These are phyloP conservation scores for Russula griseocarnosa DNA, from an alignment of 768 basidiomycete species.

Conservation along the genomic window DNA sequence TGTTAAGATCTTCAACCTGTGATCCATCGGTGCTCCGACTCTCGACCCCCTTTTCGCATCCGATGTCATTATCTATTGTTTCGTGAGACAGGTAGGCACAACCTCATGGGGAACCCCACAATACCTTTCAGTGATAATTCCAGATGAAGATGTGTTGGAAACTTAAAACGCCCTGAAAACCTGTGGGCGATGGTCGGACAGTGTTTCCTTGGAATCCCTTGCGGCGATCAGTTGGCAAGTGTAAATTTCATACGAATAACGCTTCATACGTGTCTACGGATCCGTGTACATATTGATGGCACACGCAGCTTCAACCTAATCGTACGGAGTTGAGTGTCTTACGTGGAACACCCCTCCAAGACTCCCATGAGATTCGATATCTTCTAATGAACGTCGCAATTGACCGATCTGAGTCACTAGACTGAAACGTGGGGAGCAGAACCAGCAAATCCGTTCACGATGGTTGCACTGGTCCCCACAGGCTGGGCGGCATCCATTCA, in stretches of 20 bases:
- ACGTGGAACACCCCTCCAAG: constrained; percentile 1
- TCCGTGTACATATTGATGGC: background rate
- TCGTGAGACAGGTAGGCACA: background rate
- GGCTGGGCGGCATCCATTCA: background rate
- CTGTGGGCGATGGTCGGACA: constrained; percentile 3
- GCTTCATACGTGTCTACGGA: constrained; percentile 3
- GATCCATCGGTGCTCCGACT: constrained; percentile 1
- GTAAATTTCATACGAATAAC: background rate
- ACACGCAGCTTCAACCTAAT: constrained; percentile 1
- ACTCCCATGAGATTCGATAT: background rate
- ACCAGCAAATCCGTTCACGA: constrained; percentile 15
- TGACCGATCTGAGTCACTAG: constrained; percentile 1
- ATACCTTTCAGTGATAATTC: background rate
- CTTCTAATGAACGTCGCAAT: background rate
- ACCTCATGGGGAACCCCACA: background rate
- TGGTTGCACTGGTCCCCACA: background rate
- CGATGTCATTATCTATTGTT: constrained; percentile 13
- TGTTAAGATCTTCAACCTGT: constrained; percentile 6
- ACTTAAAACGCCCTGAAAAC: background rate
- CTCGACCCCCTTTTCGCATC: background rate
- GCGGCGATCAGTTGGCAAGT: background rate
- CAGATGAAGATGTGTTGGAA: background rate
- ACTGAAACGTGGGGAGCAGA: constrained; percentile 17
- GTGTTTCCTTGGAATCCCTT: background rate
- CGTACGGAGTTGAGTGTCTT: background rate